Base-by-base conservation (phyloP, 2,329 filamentous ascomycete genomes). In the Diaporthe batatas region DNA sequence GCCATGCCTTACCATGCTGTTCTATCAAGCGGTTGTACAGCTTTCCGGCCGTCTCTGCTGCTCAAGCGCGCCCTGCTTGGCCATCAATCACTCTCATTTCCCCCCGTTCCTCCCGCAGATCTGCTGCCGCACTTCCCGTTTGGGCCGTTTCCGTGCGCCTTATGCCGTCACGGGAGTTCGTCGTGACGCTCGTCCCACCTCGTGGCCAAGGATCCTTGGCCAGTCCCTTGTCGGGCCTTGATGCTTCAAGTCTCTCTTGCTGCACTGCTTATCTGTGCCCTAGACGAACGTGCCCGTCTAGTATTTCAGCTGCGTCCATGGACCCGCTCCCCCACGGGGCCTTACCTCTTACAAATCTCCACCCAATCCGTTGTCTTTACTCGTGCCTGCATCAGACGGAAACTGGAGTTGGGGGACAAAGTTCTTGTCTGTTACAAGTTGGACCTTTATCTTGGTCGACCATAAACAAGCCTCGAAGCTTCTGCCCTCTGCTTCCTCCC, bases 381-480 rank as follows among this genome's bases (percentile, higher is more conserved):
- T 36, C 42, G 54, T 39, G 29, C 44, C 11, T 70, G 58, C n/a
- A 70, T 70, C 68, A 32, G 68, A 70, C 57, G 68, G 54, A 67
- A 67, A 58, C 54, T 70, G 42, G 53, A 58, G 54, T 70, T 18
- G 32, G 54, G 21, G 39, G 55, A 70, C 68, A 70, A 58, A 70
- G 68, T 70, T 70, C 47, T 58, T 51, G 39, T n/a, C 68, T 59
- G 68, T 70, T 59, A 51, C 68, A 70, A 62, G 68, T 59, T 70
- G 54, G 44, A 49, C 29, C 34, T 70, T 36, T 62, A 14, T 39
- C n/a, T 62, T 70, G 54, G 32, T 11, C 14, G 10, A 1, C 53
- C 54, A 70, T n/a, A 47, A 34, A 21, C 42, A 62, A 47, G 44
- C 62, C 55, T 59, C 32, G 53, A 59, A 70, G 55, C 39, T 59